Evolutionary conservation across 306 rosid species (phyloP).

Genomic region (Castanopsis chinensis): DNA sequence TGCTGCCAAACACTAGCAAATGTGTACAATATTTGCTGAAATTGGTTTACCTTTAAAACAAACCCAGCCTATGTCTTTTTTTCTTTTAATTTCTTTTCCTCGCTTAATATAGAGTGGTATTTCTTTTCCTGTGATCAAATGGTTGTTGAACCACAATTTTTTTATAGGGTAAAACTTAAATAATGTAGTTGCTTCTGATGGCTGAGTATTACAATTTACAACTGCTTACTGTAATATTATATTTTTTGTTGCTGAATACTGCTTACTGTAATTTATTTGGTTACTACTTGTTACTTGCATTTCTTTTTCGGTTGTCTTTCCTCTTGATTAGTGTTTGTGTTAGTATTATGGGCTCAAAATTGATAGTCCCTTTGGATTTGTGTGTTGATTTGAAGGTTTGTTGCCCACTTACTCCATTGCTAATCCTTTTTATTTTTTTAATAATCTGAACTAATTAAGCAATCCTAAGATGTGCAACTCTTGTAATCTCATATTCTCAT

Average conservation of each 20-base stretch:
- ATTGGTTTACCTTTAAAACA: too few species aligned
- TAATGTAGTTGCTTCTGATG: background rate
- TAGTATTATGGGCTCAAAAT: too few species aligned
- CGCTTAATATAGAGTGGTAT: conserved; percentile 13
- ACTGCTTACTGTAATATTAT: background rate
- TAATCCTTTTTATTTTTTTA: background rate
- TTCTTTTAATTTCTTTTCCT: conserved; percentile 8
- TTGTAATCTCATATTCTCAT: too few species aligned
- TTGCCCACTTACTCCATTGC: background rate
- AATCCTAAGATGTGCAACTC: too few species aligned
- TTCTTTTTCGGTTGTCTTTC: background rate
- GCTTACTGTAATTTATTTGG: background rate
- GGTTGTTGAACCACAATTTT: background rate
- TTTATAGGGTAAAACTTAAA: background rate
- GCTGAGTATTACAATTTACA: background rate
- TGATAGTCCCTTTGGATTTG: too few species aligned
- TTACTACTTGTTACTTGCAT: background rate
- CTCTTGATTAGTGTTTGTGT: too few species aligned
- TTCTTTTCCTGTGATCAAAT: background rate
- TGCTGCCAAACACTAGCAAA: too few species aligned
- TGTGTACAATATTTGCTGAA: too few species aligned
- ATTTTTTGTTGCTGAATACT: too few species aligned
- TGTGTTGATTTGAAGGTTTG: too few species aligned
- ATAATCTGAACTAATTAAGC: background rate
- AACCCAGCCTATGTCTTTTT: too few species aligned